These are phyloP conservation scores for Patellaria atrata DNA, from an alignment of 495 filamentous ascomycete genomes.

Conservation along the genomic window DNA sequence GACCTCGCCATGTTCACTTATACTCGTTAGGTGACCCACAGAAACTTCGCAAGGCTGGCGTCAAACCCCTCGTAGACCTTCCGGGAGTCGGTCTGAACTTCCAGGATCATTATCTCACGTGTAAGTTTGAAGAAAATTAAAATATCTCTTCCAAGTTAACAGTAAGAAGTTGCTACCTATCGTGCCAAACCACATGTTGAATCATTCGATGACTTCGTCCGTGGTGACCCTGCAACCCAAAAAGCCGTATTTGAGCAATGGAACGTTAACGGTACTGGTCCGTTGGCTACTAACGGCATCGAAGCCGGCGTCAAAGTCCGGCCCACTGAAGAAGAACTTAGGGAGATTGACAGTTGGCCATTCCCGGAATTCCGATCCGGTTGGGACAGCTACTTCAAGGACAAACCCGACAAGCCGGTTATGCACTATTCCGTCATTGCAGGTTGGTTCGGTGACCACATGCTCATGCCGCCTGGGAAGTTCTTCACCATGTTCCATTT, in stretches of 20 bases:
- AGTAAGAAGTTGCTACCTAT: conserved; percentile 56
- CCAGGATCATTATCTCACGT: conserved; percentile 76
- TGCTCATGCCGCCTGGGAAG: conserved; percentile 49
- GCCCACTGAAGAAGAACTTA: conserved; percentile 54
- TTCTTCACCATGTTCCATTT: conserved; percentile 88
- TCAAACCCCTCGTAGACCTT: conserved; percentile 58
- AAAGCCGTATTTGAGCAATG: conserved; percentile 45
- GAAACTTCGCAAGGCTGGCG: conserved; percentile 54
- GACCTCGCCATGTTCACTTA: neutral
- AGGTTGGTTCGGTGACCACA: conserved; percentile 26
- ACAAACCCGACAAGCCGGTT: conserved; percentile 75
- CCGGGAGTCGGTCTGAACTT: conserved; percentile 73
- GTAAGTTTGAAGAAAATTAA: too few species aligned
- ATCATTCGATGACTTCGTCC: conserved; percentile 67
- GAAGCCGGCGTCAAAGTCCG: conserved; percentile 72
- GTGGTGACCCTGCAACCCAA: conserved; percentile 52
- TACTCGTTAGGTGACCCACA: conserved; percentile 39
- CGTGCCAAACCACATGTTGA: conserved; percentile 66
- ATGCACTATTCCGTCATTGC: conserved; percentile 46
- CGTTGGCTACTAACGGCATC: conserved; percentile 71
- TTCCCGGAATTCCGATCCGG: conserved; percentile 50
- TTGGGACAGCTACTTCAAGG: conserved; percentile 72
- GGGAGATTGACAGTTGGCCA: conserved; percentile 39
- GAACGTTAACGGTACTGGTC: conserved; percentile 66
- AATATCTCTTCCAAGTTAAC: too few species aligned